Evolutionary conservation across 1,284 basidiomycete species (phyloP).

Genomic region (Hypsizygus ulmarius): DNA sequence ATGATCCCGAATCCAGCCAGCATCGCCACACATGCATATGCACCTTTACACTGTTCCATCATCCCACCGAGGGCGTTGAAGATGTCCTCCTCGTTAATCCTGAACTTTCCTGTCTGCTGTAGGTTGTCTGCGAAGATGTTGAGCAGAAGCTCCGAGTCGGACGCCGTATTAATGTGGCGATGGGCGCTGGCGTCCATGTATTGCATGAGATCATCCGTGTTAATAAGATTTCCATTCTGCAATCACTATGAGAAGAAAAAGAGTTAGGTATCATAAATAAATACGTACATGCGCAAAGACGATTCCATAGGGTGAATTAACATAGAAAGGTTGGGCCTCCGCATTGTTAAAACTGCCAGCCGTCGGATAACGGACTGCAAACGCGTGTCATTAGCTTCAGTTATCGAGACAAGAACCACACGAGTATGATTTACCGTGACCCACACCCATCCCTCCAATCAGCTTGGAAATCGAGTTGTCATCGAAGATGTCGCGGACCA

Average conservation of each 20-base stretch:
- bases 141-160: slow-evolving; percentile 95
- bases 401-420: slow-evolving; percentile 10
- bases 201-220: slow-evolving; percentile 81
- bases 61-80: slow-evolving; percentile 91
- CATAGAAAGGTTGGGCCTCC: slow-evolving; percentile 99
- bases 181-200: slow-evolving; percentile 97
- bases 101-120: slow-evolving; percentile 98
- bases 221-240: slow-evolving; percentile 98
- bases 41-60: slow-evolving; percentile 88
- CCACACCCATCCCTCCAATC: slow-evolving; percentile 95
- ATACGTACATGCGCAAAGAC: slow-evolving; percentile 90
- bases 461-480: slow-evolving; percentile 73
- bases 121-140: slow-evolving; percentile 98
- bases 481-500: slow-evolving; percentile 99
- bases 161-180: slow-evolving; percentile 98
- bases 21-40: slow-evolving; percentile 98
- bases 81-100: slow-evolving; percentile 99
- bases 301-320: slow-evolving; percentile 98
- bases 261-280: slow-evolving; percentile 3
- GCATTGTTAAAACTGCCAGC: slow-evolving; percentile 96
- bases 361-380: slow-evolving; percentile 91
- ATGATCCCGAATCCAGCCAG: slow-evolving; percentile 98
- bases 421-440: slow-evolving; percentile 72
- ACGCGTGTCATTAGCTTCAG: slow-evolving; percentile 6
- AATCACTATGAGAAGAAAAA: slow-evolving; percentile 15